Evolutionary conservation across 2,329 filamentous ascomycete genomes (phyloP).

Genomic region (Claviceps paspali): DNA sequence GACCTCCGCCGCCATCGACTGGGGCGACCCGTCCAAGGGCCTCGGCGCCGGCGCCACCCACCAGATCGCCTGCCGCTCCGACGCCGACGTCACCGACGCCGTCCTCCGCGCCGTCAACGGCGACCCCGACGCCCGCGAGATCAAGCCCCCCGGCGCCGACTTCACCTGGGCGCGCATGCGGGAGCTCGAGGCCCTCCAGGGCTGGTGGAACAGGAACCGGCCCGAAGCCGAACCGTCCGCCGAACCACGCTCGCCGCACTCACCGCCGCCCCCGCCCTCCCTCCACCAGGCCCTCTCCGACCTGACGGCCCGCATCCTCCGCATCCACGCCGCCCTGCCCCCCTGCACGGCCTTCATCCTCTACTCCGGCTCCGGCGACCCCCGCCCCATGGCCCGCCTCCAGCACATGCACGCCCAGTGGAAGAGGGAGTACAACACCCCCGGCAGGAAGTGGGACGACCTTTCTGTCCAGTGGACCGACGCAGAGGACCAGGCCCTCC

Average conservation of each 20-base stretch:
- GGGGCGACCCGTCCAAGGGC: constrained; percentile 59
- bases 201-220: constrained; percentile 51
- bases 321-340: constrained; percentile 42
- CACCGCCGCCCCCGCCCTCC: constrained; percentile 12
- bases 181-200: constrained; percentile 48
- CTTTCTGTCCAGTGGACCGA: constrained; percentile 55
- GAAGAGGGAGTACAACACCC: constrained; percentile 48
- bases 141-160: constrained; percentile 45
- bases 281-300: constrained; percentile 31
- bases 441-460: constrained; percentile 50
- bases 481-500: constrained; percentile 46
- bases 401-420: constrained; percentile 45
- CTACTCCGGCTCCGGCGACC: constrained; percentile 51
- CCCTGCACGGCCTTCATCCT: constrained; percentile 51
- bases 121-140: constrained; percentile 40
- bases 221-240: constrained; percentile 20
- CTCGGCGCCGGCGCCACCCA: constrained; percentile 40
- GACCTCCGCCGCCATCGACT: constrained; percentile 68
- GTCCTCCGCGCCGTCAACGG: constrained; percentile 44
- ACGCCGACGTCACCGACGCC: constrained; percentile 40
- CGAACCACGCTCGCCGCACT: constrained; percentile 11
- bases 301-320: constrained; percentile 33
- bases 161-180: constrained; percentile 53
- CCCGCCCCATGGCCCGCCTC: constrained; percentile 48
- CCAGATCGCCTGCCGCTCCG: constrained; percentile 40